Percentiles rank a stretch among this genome's conserved stretches.
Conservation (phyloP, 768 basidiomycete species). For the Lepiota brunneoincarnata region DNA sequence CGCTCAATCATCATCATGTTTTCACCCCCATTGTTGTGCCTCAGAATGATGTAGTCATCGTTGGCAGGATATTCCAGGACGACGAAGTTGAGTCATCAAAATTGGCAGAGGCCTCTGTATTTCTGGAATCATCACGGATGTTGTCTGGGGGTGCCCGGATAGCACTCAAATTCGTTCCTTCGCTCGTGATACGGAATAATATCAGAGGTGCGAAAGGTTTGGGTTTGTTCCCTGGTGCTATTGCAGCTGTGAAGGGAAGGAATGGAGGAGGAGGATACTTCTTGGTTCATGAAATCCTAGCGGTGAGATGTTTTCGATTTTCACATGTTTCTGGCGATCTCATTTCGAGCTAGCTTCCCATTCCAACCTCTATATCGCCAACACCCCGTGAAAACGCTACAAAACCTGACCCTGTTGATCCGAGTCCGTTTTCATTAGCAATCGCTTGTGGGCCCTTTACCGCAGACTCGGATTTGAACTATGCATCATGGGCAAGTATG, state of each 20-base stretch:
- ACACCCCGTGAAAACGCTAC: constrained; percentile 23
- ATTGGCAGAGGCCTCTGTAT: constrained; percentile 70
- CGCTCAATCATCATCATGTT: neutral
- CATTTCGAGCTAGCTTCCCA: constrained; percentile 51
- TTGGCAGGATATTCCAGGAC: constrained; percentile 75
- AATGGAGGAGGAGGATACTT: constrained; percentile 93
- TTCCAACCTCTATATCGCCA: constrained; percentile 42
- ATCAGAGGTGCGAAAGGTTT: constrained; percentile 59
- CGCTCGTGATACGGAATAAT: constrained; percentile 64
- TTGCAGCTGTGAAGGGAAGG: constrained; percentile 81
- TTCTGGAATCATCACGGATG: constrained; percentile 82
- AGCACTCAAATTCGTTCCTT: constrained; percentile 66
- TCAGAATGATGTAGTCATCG: constrained; percentile 63
- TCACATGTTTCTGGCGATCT: neutral
- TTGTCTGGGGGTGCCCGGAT: constrained; percentile 65
- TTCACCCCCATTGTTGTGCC: constrained; percentile 8
- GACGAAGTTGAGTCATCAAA: constrained; percentile 61
- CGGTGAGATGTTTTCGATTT: constrained; percentile 46
- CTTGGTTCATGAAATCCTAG: constrained; percentile 74
- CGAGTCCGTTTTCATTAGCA: constrained; percentile 40
- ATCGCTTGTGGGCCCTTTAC: constrained; percentile 90
- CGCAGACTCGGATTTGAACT: constrained; percentile 70
- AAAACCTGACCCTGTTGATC: constrained; percentile 35
- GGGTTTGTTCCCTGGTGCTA: constrained; percentile 85
- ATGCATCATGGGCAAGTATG: constrained; percentile 66